Evolutionary conservation across 495 filamentous ascomycete genomes (phyloP).

Genomic region (Trichoderma erinaceum): DNA sequence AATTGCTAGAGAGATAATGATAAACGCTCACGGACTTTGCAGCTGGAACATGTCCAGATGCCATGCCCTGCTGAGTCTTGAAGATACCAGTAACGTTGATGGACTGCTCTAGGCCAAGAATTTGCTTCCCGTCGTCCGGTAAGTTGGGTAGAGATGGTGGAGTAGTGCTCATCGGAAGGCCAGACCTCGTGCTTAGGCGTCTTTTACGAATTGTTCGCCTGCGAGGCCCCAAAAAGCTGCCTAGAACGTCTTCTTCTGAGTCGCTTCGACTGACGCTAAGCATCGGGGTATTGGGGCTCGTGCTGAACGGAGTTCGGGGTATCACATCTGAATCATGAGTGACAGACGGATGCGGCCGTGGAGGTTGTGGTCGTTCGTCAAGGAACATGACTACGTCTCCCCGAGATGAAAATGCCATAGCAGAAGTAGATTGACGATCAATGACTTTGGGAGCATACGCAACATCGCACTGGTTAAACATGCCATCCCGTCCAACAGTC

Average conservation of each 20-base stretch:
- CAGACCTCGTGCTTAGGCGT: constrained; percentile 30
- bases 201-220: constrained; percentile 34
- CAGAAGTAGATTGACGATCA: constrained; percentile 61
- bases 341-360: constrained; percentile 34
- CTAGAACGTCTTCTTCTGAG: constrained; percentile 59
- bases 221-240: constrained; percentile 51
- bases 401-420: constrained; percentile 52
- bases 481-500: constrained; percentile 78
- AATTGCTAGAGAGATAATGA: constrained; percentile 54
- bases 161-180: constrained; percentile 44
- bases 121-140: constrained; percentile 30
- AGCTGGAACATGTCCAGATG: constrained; percentile 53
- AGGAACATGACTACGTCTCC: constrained; percentile 56
- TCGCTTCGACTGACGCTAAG: constrained; percentile 57
- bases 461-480: constrained; percentile 84
- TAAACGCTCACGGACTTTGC: constrained; percentile 49
- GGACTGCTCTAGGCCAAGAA: constrained; percentile 56
- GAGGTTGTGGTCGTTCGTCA: constrained; percentile 38
- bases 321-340: constrained; percentile 26
- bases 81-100: constrained; percentile 51
- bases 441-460: constrained; percentile 74
- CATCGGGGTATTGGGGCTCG: constrained; percentile 37
- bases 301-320: constrained; percentile 34
- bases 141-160: constrained; percentile 49
- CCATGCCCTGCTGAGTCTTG: constrained; percentile 54